Evolutionary conservation across 2,329 filamentous ascomycete genomes (phyloP), one percentile per base, ranked within the genome.

Genomic region (Lecanosticta acicola): DNA sequence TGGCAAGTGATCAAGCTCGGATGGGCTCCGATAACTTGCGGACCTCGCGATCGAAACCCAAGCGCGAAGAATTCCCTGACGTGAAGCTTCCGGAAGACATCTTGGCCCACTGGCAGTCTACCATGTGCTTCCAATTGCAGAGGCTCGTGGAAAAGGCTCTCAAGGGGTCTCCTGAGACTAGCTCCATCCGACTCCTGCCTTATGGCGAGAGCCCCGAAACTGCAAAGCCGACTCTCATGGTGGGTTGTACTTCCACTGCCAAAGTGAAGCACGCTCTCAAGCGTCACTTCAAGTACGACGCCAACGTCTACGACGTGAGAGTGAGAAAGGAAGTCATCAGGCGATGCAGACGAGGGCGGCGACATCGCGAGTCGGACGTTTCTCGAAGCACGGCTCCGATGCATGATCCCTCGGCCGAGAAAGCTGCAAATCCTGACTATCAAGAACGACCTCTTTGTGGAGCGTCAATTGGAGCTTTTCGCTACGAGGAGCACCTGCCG

Each of bases 381-480:
- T 39, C 49, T 17, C 43, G 60, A 38, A 59, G 56, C 39, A 61
- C 62, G 57, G 60, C 60, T 21, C 45, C 53, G 3, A 43, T 41
- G 37, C 48, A 50, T 16, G 53, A 53, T 26, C 44, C 49, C 2
- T 55, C 56, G 56, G 50, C 51, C 3, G 49, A 51, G 39, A 56
- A 61, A 8, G 72, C 75, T 4, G 71, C 73, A 56, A 95, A 94
- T 59, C 81, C 81, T 1, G 81, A 81, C 48, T 91, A 87, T 61
- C 90, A 97, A 65, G 74, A 83, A 57, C 77, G 78, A 17, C 91
- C 91, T 1, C 68, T 80, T 0, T 95, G 90, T 56, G 91, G 91
- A 1, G 91, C 91, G 5, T 95, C 89, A 35, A 96, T 97, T 48
- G 91, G 91, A 4, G 90, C 90, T 0, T 96, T 87, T 74, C 82